Base-by-base conservation (phyloP, 1,284 basidiomycete species). In the Fomitiporia mediterranea region DNA sequence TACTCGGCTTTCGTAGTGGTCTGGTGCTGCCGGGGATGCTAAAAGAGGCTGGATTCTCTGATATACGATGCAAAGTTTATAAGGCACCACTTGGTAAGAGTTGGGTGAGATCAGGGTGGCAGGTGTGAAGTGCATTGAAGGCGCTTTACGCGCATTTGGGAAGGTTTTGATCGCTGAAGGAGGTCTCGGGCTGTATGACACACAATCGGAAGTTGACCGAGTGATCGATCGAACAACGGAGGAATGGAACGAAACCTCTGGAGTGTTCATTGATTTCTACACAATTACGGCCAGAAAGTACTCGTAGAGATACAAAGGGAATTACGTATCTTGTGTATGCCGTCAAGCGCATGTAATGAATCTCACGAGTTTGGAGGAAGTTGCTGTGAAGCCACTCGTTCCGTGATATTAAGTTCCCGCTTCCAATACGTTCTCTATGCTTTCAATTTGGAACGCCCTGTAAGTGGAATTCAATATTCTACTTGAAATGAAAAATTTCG, bases 31-130 rank as follows among this genome's bases (percentile, higher is more conserved):
- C 46, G 4, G 28, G 35, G 2, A 21, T 48, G 5, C 2, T 48
- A 13, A 15, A 30, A 27, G 19, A 35, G 9, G 53, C 53, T 34
- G 53, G 53, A 9, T 55, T 55, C 32, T 15, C 37, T 8, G 53
- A 55, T 23, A 37, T 55, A 34, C 32, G 32, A 6, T 6, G 6
- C 32, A 13, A 34, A 13, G 13, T 6, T 6, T 6, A 34, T 13
- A 6, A 13, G 6, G 32, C 32, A 34, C 32, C 32, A 13, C 32
- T 34, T 34, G 32, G 32, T 6, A 34, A 13, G 32, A n/a, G n/a
- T n/a, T n/a, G n/a, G n/a, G n/a, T 2, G 34, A 27, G 5, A 27
- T 48, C 15, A 47, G 54, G 4, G 47, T 37, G n/a, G 5, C 15
- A n/a, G 38, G 51, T 53, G 39, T 34, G 8, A 21, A 51, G 37